Evolutionary conservation across 2,329 filamentous ascomycete species (phyloP).

Genomic region (Fusarium nisikadoi): DNA sequence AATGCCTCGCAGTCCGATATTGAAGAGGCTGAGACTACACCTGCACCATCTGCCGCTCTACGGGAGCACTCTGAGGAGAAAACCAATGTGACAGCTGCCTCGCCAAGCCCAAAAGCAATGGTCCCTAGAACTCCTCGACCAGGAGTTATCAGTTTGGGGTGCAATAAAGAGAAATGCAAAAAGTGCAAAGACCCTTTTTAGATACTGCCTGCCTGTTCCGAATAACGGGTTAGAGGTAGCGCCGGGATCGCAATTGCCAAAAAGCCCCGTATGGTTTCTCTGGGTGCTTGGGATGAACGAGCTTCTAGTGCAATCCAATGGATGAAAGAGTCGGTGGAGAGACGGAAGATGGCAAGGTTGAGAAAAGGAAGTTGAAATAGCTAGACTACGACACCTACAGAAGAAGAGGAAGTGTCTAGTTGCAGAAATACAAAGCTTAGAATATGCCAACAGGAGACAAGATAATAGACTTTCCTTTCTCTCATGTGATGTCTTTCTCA

Average conservation of each 20-base stretch:
- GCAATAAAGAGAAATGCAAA: not conserved
- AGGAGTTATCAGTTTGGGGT: not conserved
- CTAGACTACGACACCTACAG: not conserved
- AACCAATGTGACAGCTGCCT: no score
- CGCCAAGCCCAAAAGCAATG: not conserved
- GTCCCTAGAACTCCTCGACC: not conserved
- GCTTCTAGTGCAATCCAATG: no score
- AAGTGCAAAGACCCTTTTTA: not conserved
- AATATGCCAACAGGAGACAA: no score
- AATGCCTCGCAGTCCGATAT: not conserved
- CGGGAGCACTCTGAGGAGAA: not conserved
- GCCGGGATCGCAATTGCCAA: no score
- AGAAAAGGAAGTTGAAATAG: no score
- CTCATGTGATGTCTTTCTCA: not conserved
- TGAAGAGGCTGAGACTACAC: not conserved
- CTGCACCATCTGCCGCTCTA: not conserved
- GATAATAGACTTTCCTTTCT: not conserved
- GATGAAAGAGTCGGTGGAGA: not conserved
- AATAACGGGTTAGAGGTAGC: rapidly evolving
- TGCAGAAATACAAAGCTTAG: no score
- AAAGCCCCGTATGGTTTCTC: no score
- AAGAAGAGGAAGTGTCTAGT: not conserved
- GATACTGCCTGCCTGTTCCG: rapidly evolving
- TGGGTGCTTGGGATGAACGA: not conserved
- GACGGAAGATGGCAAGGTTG: not conserved